Conservation (phyloP, 306 rosid species). For the Ochetophila trinervis region DNA sequence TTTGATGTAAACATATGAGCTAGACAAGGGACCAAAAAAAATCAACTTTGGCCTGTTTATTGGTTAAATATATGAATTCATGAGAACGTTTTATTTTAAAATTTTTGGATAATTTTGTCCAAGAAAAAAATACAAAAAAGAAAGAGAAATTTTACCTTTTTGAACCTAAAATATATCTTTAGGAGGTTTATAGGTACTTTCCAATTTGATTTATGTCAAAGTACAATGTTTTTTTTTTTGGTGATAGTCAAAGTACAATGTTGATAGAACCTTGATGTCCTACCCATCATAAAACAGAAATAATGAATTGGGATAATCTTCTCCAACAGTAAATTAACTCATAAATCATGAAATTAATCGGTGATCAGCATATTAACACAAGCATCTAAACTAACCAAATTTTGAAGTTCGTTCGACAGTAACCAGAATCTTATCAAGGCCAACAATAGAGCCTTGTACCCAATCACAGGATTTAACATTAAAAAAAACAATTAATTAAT, state of each 20-base stretch:
- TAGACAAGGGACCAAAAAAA: no score
- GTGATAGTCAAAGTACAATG: slow-evolving; percentile 3
- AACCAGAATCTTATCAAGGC: neutral
- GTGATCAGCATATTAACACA: neutral
- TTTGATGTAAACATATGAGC: no score
- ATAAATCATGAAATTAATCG: neutral
- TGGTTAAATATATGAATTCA: no score
- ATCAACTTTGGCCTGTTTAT: no score
- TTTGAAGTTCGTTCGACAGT: neutral
- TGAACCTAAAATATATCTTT: no score
- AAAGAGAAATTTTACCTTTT: no score
- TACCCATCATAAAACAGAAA: neutral
- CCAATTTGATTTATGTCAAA: neutral
- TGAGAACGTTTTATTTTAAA: no score
- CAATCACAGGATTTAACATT: neutral
- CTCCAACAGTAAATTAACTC: neutral
- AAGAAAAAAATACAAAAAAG: no score
- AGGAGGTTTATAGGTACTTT: neutral
- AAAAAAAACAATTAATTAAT: no score
- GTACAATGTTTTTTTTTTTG: no score
- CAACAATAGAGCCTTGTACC: neutral
- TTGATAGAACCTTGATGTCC: slow-evolving; percentile 4
- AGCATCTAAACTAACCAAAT: neutral
- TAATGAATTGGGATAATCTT: neutral
- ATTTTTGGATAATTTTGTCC: no score